Conservation (phyloP, 768 basidiomycete species). For the Lanmaoa pseudosensibilis region DNA sequence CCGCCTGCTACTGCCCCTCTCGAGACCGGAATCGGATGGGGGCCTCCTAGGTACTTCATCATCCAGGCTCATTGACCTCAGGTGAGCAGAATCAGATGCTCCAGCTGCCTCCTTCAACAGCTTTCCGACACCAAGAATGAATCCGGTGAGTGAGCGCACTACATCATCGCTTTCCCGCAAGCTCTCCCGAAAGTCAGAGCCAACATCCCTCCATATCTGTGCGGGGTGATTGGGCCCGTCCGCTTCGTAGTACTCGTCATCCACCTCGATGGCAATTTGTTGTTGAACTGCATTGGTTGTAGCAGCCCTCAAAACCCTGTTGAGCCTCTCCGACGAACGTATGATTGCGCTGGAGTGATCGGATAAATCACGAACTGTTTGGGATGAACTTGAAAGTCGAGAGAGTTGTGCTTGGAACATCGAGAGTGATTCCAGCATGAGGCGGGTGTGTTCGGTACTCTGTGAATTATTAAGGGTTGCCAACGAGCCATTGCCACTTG, state of each 20-base stretch:
- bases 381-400: slow-evolving; percentile 50
- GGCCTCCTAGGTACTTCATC: slow-evolving; percentile 43
- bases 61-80: slow-evolving; percentile 56
- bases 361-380: slow-evolving; percentile 52
- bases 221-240: slow-evolving; percentile 39
- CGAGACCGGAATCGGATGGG: slow-evolving; percentile 36
- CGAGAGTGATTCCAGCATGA: slow-evolving; percentile 67
- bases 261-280: slow-evolving; percentile 76
- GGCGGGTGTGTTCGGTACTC: slow-evolving; percentile 58
- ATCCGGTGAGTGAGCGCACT: slow-evolving; percentile 71
- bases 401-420: slow-evolving; percentile 70
- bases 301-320: slow-evolving; percentile 55
- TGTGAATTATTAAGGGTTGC: slow-evolving; percentile 17
- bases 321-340: slow-evolving; percentile 64
- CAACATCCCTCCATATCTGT: slow-evolving; percentile 68
- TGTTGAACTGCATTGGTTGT: slow-evolving; percentile 63
- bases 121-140: slow-evolving; percentile 73
- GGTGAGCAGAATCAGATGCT: slow-evolving; percentile 34
- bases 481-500: slow-evolving; percentile 15
- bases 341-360: slow-evolving; percentile 65
- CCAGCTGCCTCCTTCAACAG: slow-evolving; percentile 57
- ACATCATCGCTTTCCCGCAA: slow-evolving; percentile 75
- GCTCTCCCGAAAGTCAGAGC: slow-evolving; percentile 71
- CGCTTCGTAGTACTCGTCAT: slow-evolving; percentile 38
- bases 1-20: slow-evolving; percentile 42